Evolutionary conservation across 495 filamentous ascomycete genomes (phyloP), one percentile per base, ranked within the genome.

Genomic region (Aspergillus coremiiformis): DNA sequence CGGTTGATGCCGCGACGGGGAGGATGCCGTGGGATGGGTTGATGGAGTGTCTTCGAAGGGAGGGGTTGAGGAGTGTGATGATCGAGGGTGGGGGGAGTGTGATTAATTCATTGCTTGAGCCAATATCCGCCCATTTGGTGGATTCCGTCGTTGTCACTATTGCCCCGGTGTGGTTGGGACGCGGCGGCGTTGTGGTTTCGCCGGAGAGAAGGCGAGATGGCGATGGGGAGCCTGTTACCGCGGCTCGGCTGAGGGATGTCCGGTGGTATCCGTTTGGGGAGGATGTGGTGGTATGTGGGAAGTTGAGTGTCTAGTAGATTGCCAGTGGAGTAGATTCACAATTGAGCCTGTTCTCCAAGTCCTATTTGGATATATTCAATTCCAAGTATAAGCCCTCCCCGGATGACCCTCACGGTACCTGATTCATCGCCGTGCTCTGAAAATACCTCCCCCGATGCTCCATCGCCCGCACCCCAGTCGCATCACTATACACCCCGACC

Each of bases 131-230:
- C 59, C 51, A 56, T 23, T 63, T 90, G n/a, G 70, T 96, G 30
- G 73, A 83, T 53, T 80, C 80, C n/a, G 82, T 95, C 19, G 84
- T 96, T 60, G 71, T 95, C 24, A 95, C 91, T 0, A 81, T 95
- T 59, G 89, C 91, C 3, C 91, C 90, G 1, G 86, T 80, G 3
- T 95, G 86, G 81, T 67, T 96, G 14, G 90, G 90, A 4, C 68
- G 76, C 52, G 89, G 87, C 2, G 89, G 90, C 1, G 87, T 94
- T 15, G 77, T 80, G 17, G 84, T 94, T 1, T 80, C 76, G 37
- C 89, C 85, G 22, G 61, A 68, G 26, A 65, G 75, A 30, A 71
- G 68, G 26, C 62, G 58, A 5, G 70, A 71, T 49, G 70, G 65
- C 29, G 60, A 57, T 20, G 71, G 75, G 9, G 74, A 73, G 15